A percentile compares a stretch with the other conserved stretches of the same genome.
Conservation (phyloP, 169 alveolate species). For the Blepharisma undulans region DNA sequence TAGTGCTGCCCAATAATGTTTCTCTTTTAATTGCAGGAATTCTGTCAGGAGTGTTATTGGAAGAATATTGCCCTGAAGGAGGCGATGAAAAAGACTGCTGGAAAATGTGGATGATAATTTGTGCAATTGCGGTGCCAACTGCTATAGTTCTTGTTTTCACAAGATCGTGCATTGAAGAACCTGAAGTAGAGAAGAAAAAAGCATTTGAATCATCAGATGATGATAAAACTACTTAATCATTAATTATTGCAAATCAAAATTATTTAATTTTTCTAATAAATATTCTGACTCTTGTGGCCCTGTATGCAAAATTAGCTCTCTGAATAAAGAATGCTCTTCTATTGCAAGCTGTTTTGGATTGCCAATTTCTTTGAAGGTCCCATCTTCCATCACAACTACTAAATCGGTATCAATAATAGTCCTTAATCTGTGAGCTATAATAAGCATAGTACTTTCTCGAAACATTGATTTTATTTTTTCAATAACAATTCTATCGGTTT, state of each 20-base stretch:
- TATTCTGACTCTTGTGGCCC: background rate
- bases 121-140: background rate
- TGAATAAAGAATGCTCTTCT: background rate
- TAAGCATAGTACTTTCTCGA: constrained; percentile 66
- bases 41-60: constrained; percentile 29
- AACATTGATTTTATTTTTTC: constrained; percentile 60
- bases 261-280: background rate
- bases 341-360: background rate
- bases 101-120: constrained; percentile 36
- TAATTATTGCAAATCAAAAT: background rate
- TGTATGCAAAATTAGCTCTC: background rate
- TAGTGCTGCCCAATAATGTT: constrained; percentile 7
- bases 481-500: constrained; percentile 77
- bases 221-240: background rate
- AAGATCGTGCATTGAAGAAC: constrained; percentile 14
- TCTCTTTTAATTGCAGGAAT: constrained; percentile 32
- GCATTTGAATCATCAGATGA: background rate
- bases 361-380: constrained; percentile 63
- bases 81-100: constrained; percentile 34
- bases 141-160: background rate
- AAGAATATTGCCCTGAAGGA: constrained; percentile 43
- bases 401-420: constrained; percentile 81
- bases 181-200: background rate
- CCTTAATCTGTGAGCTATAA: constrained; percentile 86
- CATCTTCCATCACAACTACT: constrained; percentile 75